phyloP scores from a whole-genome alignment of 305 asterid species.

The Fraxinus paxiana region DNA sequence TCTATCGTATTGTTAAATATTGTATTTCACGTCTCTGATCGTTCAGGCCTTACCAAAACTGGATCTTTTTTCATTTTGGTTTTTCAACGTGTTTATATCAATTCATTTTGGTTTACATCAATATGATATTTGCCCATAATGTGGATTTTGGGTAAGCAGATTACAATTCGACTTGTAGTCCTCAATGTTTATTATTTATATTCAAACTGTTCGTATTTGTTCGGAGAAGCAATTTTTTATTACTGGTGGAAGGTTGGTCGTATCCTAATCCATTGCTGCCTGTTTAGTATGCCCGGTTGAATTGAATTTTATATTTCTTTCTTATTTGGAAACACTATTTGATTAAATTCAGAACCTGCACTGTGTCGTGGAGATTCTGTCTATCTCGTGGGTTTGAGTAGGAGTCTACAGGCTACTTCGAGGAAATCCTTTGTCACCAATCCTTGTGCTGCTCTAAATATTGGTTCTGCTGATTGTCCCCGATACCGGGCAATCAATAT shows the following conservation, averaged over 20 bases:
- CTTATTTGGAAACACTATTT: slow-evolving; percentile 14
- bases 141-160: neutral
- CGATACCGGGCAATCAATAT: slow-evolving; percentile 94
- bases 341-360: slow-evolving; percentile 62
- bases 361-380: slow-evolving; percentile 95
- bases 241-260: neutral
- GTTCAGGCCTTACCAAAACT: neutral
- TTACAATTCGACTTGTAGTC: neutral
- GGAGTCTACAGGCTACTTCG: slow-evolving; percentile 94
- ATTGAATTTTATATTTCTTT: neutral
- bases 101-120: neutral
- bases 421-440: slow-evolving; percentile 92
- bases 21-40: neutral
- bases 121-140: neutral
- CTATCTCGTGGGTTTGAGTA: slow-evolving; percentile 85
- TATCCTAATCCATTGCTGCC: slow-evolving; percentile 9
- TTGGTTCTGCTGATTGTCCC: slow-evolving; percentile 90
- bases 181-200: neutral
- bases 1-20: neutral
- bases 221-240: neutral
- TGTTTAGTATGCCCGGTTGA: slow-evolving; percentile 1
- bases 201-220: neutral
- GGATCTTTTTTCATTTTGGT: neutral
- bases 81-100: neutral
- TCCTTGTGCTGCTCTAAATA: slow-evolving; percentile 85